Conservation (phyloP, 2,329 filamentous ascomycete species). For the Colletotrichum lini region DNA sequence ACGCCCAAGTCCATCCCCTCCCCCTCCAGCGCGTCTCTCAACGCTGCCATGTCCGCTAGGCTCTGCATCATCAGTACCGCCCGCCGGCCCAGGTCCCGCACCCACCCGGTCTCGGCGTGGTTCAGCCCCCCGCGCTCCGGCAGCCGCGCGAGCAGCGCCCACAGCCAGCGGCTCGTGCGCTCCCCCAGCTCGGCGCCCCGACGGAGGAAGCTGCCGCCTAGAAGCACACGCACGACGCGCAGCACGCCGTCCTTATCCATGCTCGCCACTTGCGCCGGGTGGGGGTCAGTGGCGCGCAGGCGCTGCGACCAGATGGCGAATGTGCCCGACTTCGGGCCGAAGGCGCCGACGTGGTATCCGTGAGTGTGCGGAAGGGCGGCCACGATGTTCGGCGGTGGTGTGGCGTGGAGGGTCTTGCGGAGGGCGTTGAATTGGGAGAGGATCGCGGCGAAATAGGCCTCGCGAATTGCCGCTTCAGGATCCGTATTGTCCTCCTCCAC, state of each 20-base stretch:
- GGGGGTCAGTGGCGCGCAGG: conserved; percentile 68
- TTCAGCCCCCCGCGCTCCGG: conserved; percentile 82
- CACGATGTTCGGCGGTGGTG: conserved; percentile 67
- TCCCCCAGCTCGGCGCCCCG: conserved; percentile 72
- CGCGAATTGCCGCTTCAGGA: conserved; percentile 64
- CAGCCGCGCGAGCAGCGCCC: conserved; percentile 83
- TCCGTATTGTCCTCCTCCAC: conserved; percentile 49
- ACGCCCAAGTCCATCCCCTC: conserved; percentile 57
- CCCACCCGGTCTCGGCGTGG: conserved; percentile 80
- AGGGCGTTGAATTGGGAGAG: conserved; percentile 75
- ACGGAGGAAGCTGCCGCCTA: conserved; percentile 74
- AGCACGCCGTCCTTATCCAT: conserved; percentile 78
- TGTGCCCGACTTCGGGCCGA: conserved; percentile 64
- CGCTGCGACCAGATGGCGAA: conserved; percentile 67
- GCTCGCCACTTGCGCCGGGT: conserved; percentile 71
- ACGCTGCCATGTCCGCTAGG: conserved; percentile 66
- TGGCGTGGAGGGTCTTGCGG: conserved; percentile 71
- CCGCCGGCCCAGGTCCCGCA: conserved; percentile 85
- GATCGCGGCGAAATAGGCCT: conserved; percentile 78
- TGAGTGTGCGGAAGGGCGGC: conserved; percentile 68
- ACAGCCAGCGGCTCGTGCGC: conserved; percentile 85
- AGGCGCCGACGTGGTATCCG: conserved; percentile 68
- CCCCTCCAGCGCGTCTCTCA: conserved; percentile 60
- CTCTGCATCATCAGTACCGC: conserved; percentile 74
- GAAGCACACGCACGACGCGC: conserved; percentile 76